phyloP scores from a whole-genome alignment of 805 yeast genomes.

The Saccharomycopsis vini region DNA sequence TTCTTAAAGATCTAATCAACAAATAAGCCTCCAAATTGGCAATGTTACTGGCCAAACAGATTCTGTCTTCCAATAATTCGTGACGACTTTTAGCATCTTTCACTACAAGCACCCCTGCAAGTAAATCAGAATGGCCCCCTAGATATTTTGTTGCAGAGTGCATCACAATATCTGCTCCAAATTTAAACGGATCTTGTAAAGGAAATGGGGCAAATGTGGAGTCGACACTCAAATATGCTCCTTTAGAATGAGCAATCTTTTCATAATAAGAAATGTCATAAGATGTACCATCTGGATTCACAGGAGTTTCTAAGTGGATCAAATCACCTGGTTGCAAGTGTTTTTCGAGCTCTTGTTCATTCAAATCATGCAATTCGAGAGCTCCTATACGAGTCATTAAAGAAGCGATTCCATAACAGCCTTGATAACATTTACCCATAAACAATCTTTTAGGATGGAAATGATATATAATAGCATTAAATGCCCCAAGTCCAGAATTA shows the following conservation, averaged over 20 bases:
- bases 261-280: conserved; percentile 57
- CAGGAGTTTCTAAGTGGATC: conserved; percentile 80
- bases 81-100: conserved; percentile 40
- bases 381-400: conserved; percentile 55
- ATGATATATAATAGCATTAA: conserved; percentile 61
- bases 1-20: conserved; percentile 69
- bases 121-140: conserved; percentile 90
- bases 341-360: conserved; percentile 39
- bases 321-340: conserved; percentile 53
- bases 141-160: conserved; percentile 91
- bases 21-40: conserved; percentile 71
- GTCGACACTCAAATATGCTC: conserved; percentile 68
- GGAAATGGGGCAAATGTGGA: conserved; percentile 95
- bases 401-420: conserved; percentile 63
- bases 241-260: conserved; percentile 62
- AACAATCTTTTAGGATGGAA: conserved; percentile 67
- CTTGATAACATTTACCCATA: conserved; percentile 78
- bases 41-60: conserved; percentile 67
- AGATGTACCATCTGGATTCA: conserved; percentile 71
- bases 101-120: conserved; percentile 75
- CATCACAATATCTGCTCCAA: conserved; percentile 82
- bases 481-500: conserved; percentile 75
- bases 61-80: conserved; percentile 51
- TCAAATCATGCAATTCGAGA: conserved; percentile 38
- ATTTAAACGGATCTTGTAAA: conserved; percentile 66